These are phyloP conservation scores for Tilletia indica DNA, from an alignment of 1,284 basidiomycete species.

Conservation along the genomic window DNA sequence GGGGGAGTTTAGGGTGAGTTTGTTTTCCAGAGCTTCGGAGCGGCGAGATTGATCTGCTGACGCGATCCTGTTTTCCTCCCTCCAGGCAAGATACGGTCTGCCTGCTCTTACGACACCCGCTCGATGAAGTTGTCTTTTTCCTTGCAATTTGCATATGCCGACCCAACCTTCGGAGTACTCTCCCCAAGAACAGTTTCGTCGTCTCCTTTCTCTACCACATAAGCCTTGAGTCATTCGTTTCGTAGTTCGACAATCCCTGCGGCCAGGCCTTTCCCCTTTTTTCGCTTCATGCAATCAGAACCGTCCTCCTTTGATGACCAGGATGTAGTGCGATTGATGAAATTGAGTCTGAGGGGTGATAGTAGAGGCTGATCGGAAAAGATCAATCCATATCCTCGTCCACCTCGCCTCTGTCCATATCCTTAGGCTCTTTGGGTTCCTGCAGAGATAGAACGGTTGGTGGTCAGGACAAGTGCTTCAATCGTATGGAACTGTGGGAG, in stretches of 20 bases:
- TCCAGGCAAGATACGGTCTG: background rate
- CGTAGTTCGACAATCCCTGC: no score
- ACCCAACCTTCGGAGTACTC: background rate
- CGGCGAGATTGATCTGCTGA: background rate
- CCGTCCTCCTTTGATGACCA: background rate
- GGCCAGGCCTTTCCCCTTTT: no score
- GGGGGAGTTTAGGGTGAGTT: constrained; percentile 29
- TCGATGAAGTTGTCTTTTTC: background rate
- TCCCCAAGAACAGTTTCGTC: background rate
- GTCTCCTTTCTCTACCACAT: background rate
- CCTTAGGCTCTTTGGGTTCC: constrained; percentile 54
- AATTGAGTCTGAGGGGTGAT: background rate
- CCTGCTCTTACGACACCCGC: background rate
- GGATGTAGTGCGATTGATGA: background rate
- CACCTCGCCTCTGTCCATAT: constrained; percentile 48
- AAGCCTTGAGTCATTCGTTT: no score
- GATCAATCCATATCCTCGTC: constrained; percentile 8
- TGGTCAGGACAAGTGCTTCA: no score
- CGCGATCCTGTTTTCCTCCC: background rate
- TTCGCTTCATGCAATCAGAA: constrained; percentile 2
- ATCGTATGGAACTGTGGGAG: no score
- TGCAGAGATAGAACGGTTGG: background rate
- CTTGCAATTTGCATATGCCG: background rate
- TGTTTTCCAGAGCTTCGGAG: background rate
- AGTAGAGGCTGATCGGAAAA: background rate